Percentiles rank a stretch among this genome's conserved stretches.
Conservation (phyloP, 495 filamentous ascomycete species). For the Daldinia vernicosa region DNA sequence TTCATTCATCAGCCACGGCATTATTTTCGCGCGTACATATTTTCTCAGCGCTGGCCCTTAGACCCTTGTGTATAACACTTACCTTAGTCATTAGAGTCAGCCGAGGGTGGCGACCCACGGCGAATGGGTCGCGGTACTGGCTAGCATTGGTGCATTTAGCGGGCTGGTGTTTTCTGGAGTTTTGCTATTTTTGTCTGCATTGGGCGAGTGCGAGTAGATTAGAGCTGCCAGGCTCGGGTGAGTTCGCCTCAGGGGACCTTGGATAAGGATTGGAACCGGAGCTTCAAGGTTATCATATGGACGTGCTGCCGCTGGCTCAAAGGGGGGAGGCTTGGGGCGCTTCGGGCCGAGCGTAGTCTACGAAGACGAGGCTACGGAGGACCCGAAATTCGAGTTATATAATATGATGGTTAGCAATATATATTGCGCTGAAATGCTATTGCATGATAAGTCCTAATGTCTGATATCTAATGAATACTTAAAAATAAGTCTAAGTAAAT, state of each 20-base stretch:
- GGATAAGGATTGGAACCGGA: slow-evolving; percentile 21
- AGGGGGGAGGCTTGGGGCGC: slow-evolving; percentile 10
- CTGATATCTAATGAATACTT: slow-evolving; percentile 7
- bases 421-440: slow-evolving; percentile 21
- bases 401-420: slow-evolving; percentile 41
- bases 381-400: slow-evolving; percentile 28
- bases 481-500: background rate
- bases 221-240: slow-evolving; percentile 14
- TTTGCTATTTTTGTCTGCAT: slow-evolving; percentile 12
- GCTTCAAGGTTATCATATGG: slow-evolving; percentile 23
- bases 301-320: slow-evolving; percentile 16
- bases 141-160: slow-evolving; percentile 40
- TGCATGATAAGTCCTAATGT: slow-evolving; percentile 4
- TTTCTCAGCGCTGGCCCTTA: slow-evolving; percentile 25
- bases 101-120: slow-evolving; percentile 20
- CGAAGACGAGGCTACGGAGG: slow-evolving; percentile 21
- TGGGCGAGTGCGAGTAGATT: slow-evolving; percentile 11
- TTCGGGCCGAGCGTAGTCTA: slow-evolving; percentile 18
- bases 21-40: slow-evolving; percentile 42
- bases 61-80: slow-evolving; percentile 46
- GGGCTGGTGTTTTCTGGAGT: slow-evolving; percentile 33
- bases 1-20: slow-evolving; percentile 24
- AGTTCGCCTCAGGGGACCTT: slow-evolving; percentile 24
- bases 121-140: slow-evolving; percentile 21
- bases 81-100: slow-evolving; percentile 39